A percentile compares a stretch with the other conserved stretches of the same genome.
phyloP scores from a whole-genome alignment of 805 yeast species.

The Tetrapisispora fleetii region DNA sequence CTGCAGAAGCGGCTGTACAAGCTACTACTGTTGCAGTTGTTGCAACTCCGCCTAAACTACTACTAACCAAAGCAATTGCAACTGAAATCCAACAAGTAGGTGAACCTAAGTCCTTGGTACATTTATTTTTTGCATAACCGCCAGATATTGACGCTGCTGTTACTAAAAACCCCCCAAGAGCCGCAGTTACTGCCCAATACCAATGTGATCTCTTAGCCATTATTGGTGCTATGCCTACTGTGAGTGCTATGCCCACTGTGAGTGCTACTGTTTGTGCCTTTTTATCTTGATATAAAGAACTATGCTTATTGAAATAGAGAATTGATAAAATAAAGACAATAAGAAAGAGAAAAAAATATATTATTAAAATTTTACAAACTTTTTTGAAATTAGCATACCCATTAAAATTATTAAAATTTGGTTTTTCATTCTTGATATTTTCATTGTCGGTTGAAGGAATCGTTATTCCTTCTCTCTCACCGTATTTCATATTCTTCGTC shows the following conservation, averaged over 20 bases:
- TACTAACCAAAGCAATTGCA: not conserved
- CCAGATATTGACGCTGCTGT: not conserved
- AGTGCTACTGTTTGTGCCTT: not conserved
- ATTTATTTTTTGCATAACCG: not conserved
- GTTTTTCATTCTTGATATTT: not conserved
- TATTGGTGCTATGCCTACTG: not conserved
- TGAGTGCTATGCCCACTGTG: not conserved
- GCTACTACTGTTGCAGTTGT: not conserved
- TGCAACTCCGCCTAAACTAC: not conserved
- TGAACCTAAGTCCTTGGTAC: not conserved
- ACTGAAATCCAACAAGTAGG: not conserved
- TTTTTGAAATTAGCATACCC: too few species aligned
- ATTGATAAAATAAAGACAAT: not conserved
- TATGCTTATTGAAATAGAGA: not conserved
- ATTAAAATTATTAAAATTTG: not conserved
- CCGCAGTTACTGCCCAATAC: not conserved
- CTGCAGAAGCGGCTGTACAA: not conserved
- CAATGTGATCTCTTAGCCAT: not conserved
- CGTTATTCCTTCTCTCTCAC: not conserved
- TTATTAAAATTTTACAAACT: not conserved
- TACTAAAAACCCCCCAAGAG: slow-evolving; percentile 1
- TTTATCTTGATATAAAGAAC: not conserved
- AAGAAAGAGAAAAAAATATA: not conserved
- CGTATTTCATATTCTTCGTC: not conserved
- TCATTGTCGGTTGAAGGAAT: not conserved